phyloP scores from a whole-genome alignment of 164 flowering plant species.

The Brasenia schreberi region DNA sequence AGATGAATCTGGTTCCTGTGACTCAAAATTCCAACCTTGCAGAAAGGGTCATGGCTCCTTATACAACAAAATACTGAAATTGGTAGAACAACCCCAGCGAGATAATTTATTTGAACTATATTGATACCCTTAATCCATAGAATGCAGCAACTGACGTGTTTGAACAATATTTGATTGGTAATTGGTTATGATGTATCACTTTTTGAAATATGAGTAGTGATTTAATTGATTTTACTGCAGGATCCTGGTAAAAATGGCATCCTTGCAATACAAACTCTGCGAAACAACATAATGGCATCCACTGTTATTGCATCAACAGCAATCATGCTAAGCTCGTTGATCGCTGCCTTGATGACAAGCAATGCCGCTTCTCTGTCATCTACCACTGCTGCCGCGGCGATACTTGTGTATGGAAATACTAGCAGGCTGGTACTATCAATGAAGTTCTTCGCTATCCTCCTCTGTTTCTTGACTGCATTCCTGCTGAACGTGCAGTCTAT shows the following conservation, averaged over 20 bases:
- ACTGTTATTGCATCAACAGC: constrained; percentile 74
- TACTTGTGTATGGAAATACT: constrained; percentile 26
- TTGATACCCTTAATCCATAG: too few relatives aligned
- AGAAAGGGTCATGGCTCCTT: too few relatives aligned
- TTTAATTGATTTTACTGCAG: constrained; percentile 13
- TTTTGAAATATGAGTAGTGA: neutral
- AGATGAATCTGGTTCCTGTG: too few relatives aligned
- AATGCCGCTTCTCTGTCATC: neutral
- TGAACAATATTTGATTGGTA: neutral
- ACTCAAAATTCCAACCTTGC: too few relatives aligned
- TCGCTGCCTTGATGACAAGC: constrained; percentile 55
- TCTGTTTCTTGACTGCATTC: constrained; percentile 62
- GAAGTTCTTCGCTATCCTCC: constrained; percentile 56
- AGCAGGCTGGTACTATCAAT: constrained; percentile 36
- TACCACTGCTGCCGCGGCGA: neutral
- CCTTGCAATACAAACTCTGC: constrained; percentile 59
- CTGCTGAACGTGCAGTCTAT: constrained; percentile 66
- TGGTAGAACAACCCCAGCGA: too few relatives aligned
- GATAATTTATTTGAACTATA: too few relatives aligned
- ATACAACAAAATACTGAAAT: too few relatives aligned
- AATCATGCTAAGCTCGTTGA: constrained; percentile 62
- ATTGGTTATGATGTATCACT: neutral
- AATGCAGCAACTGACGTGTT: too few relatives aligned
- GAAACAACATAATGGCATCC: constrained; percentile 96
- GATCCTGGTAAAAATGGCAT: constrained; percentile 60